A percentile compares a stretch with the other conserved stretches of the same genome.
Evolutionary conservation across 441 rosid genomes (phyloP).

Genomic region (Jatropha multifida): DNA sequence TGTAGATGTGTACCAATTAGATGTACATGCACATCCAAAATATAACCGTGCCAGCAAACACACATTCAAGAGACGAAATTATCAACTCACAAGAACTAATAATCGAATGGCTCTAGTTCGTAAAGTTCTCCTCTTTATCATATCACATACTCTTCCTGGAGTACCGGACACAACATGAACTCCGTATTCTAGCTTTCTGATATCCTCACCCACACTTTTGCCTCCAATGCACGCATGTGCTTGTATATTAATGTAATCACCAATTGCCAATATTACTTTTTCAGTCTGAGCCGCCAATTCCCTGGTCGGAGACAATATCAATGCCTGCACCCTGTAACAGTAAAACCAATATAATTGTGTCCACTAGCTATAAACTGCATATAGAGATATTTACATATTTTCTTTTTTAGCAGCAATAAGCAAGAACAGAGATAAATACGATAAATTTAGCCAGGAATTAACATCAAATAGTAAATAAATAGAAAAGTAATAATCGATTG

Average conservation of each 20-base stretch:
- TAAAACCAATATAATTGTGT: neutral
- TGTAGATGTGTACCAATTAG: neutral
- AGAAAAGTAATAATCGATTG: too few species aligned
- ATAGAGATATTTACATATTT: too few species aligned
- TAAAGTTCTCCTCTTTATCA: constrained; percentile 96
- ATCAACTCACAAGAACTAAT: constrained; percentile 64
- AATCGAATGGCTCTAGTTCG: constrained; percentile 84
- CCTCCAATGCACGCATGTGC: constrained; percentile 92
- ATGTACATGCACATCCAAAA: constrained; percentile 22
- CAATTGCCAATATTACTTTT: constrained; percentile 76
- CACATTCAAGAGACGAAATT: neutral
- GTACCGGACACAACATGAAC: constrained; percentile 98
- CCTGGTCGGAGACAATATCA: constrained; percentile 91
- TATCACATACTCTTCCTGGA: constrained; percentile 97
- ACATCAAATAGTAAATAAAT: too few species aligned
- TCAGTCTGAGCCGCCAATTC: constrained; percentile 91
- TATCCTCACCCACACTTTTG: constrained; percentile 96
- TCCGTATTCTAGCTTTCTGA: constrained; percentile 84
- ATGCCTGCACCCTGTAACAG: constrained; percentile 70
- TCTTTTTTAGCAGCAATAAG: neutral
- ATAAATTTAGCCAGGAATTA: too few species aligned
- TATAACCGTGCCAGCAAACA: neutral
- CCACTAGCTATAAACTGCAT: too few species aligned
- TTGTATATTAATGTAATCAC: constrained; percentile 67
- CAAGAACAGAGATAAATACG: neutral